Conservation (phyloP, 768 basidiomycete genomes). For the Trichaptum fuscoviolaceum region DNA sequence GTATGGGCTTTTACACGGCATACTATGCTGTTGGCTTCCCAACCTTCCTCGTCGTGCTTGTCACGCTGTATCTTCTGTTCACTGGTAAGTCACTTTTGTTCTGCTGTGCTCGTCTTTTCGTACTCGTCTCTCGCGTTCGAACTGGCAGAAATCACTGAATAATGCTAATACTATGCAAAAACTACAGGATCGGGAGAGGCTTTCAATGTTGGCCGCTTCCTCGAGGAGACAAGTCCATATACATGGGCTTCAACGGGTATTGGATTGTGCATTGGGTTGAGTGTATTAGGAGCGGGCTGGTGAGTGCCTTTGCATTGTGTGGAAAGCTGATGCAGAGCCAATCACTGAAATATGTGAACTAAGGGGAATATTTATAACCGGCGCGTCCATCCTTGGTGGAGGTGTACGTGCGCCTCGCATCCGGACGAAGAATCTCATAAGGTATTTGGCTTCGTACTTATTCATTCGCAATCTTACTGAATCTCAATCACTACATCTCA, state of each 20-base stretch:
- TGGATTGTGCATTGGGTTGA: conserved; percentile 88
- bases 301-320: conserved; percentile 31
- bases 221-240: conserved; percentile 92
- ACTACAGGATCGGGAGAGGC: conserved; percentile 74
- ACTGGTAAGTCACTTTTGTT: conserved; percentile 52
- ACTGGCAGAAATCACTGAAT: conserved; percentile 6
- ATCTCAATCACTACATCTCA: conserved; percentile 26
- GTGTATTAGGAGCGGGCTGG: conserved; percentile 95
- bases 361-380: conserved; percentile 98
- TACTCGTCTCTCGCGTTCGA: not conserved
- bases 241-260: conserved; percentile 90
- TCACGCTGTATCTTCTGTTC: conserved; percentile 85
- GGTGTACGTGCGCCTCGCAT: conserved; percentile 93
- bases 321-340: not conserved
- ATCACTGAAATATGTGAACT: not conserved
- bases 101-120: not conserved
- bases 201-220: conserved; percentile 91
- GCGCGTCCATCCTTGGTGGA: conserved; percentile 93
- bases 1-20: conserved; percentile 27
- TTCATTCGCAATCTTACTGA: not conserved
- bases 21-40: conserved; percentile 72
- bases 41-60: conserved; percentile 51
- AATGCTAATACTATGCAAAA: conserved; percentile 6
- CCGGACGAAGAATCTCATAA: conserved; percentile 95
- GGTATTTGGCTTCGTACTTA: conserved; percentile 39